These are phyloP conservation scores for Abelmoschus esculentus DNA, from an alignment of 345 rosid genomes.

Conservation along the genomic window DNA sequence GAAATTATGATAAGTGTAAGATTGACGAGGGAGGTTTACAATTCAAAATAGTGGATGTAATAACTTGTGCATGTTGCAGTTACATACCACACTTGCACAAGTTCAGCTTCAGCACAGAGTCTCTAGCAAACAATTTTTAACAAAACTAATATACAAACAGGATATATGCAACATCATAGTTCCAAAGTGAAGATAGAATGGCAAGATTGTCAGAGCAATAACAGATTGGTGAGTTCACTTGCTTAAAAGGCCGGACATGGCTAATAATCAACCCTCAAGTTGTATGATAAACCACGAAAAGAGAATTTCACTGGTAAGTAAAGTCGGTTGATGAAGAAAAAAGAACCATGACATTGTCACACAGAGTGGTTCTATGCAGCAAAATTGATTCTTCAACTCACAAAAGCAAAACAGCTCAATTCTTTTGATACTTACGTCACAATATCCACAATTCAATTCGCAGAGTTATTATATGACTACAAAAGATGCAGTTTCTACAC, in stretches of 20 bases:
- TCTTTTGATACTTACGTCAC: background rate
- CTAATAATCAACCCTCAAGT: background rate
- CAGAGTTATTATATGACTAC: background rate
- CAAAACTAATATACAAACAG: background rate
- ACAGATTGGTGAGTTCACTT: background rate
- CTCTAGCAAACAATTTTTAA: background rate
- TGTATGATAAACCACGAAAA: too few species aligned
- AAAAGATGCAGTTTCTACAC: background rate
- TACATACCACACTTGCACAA: background rate
- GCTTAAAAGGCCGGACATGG: background rate
- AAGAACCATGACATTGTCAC: background rate
- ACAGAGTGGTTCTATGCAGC: background rate
- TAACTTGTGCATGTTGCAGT: background rate
- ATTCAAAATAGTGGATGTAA: background rate
- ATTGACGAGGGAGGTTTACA: background rate
- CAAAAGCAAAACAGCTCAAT: background rate
- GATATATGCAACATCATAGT: background rate
- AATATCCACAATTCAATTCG: constrained; percentile 4
- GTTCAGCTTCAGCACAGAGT: background rate
- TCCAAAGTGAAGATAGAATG: background rate
- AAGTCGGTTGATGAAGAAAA: background rate
- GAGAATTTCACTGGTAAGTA: too few species aligned
- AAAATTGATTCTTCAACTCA: background rate
- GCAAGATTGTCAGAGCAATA: background rate
- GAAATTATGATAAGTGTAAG: background rate